Base-by-base conservation (phyloP, 805 yeast genomes). In the Yamadazyma sp. region DNA sequence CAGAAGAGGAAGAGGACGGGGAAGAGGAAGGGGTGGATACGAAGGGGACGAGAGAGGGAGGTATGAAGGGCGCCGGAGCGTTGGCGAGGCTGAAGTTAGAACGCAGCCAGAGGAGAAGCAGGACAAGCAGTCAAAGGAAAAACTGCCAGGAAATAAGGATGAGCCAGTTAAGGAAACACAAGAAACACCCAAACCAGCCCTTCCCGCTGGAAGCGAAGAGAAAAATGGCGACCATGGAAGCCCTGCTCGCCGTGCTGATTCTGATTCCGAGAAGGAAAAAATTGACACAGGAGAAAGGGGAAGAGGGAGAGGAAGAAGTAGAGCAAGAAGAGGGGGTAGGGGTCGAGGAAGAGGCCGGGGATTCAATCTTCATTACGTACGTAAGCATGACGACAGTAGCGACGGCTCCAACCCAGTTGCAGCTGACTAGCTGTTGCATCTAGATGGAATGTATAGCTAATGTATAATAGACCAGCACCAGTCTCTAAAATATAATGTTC, bases 361-460 rank as follows among this genome's bases (percentile, higher is more conserved):
- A n/a, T 50, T 45, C 35, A 59, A 56, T 37, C 50, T 53, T 27
- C 59, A 44, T 20, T 59, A 60, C 43, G 58, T 55, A 28, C 41
- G 63, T 40, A 45, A 41, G 23, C 50, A 45, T 17, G 38, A 35
- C 8, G 47, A 32, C 10, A 29, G 24, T n/a, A 20, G 18, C 30
- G 7, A 23, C 9, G 25, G 12, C 7, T 8, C 6, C 5, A 25
- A 25, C 4, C 25, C 25, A 32, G 23, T 20, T 15, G 27, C 11
- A 16, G n/a, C 36, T 11, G 27, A 32, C 8, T 19, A 19, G 33
- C n/a, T n/a, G n/a, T n/a, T n/a, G n/a, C n/a, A n/a, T n/a, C n/a
- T n/a, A n/a, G n/a, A 19, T 17, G 12, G 19, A 35, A 16, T 41
- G 38, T 33, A 44, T 37, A 30, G 34, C 32, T 32, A 40, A 38